Base-by-base conservation (phyloP, 495 filamentous ascomycete species). In the Choiromyces venosus region DNA sequence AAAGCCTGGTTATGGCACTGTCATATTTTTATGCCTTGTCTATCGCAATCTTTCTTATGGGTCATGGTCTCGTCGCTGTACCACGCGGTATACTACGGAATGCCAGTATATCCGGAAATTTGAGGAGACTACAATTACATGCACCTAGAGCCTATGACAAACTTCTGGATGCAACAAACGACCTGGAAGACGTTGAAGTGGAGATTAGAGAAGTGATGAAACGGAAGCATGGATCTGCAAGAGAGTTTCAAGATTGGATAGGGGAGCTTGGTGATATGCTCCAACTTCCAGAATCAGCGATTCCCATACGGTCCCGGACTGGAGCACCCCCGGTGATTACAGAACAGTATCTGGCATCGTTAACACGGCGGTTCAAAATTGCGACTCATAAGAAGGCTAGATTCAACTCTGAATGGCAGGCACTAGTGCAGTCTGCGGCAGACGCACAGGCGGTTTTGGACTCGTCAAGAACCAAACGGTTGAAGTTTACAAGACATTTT, bases 21-120 rank as follows among this genome's bases (percentile, higher is more conserved):
- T 93, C 93, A 40, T 97, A 99, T 83, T 91, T 92, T 76, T 98
- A 93, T 91, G 93, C 93, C 74, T 85, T 99, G 76, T 84, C 93
- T 4, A 85, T 97, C 71, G 95, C 93, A 21, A 97, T 98, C 71
- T 97, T 94, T 79, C 86, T 99, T 33, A 97, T 99, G 95, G 95
- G 95, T 9, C 94, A 99, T 78, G 95, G 95, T 14, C 85, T 98
- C 46, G 95, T 99, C 61, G 90, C 95, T 18, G 91, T 98, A 66
- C 95, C 95, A 8, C 87, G 94, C 76, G 87, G 87, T 25, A 82
- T 99, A 1, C 90, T 93, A 80, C 88, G 89, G 65, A 91, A 91
- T 78, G 89, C 93, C 19, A 91, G 89, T 76, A 86, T 91, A 68
- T 90, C 89, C 79, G 87, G 87, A 66, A 87, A 89, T 66, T 81